A percentile compares a stretch with the other conserved stretches of the same genome.
Evolutionary conservation across 139 green algal genomes (phyloP).

Genomic region (Marvania coccoides): DNA sequence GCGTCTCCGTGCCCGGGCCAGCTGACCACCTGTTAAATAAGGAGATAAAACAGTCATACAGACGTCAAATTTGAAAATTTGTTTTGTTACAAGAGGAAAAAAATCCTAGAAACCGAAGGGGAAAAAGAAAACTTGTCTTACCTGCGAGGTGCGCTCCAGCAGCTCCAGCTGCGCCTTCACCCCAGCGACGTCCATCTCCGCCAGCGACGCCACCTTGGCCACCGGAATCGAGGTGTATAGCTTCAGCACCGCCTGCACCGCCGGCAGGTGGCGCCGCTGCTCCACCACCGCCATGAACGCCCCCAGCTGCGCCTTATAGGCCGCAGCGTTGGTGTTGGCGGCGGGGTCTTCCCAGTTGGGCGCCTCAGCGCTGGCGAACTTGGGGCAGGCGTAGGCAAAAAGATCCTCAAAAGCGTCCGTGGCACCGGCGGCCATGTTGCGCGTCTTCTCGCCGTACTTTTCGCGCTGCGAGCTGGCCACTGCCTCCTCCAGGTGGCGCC

Average conservation of each 20-base stretch:
- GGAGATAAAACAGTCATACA: no score
- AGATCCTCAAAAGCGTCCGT: slow-evolving; percentile 79
- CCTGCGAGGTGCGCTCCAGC: slow-evolving; percentile 28
- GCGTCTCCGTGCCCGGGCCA: slow-evolving; percentile 41
- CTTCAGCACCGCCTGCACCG: slow-evolving; percentile 78
- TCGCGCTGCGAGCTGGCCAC: slow-evolving; percentile 49
- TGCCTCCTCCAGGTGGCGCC: slow-evolving; percentile 62
- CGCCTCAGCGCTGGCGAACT: slow-evolving; percentile 78
- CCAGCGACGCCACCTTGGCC: slow-evolving; percentile 78
- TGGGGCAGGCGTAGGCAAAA: slow-evolving; percentile 93
- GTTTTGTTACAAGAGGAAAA: slow-evolving; percentile 10
- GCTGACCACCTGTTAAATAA: slow-evolving; percentile 20
- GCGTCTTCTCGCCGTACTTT: slow-evolving; percentile 77
- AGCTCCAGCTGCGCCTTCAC: slow-evolving; percentile 62
- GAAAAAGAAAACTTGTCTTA: no score
- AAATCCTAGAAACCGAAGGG: slow-evolving; percentile 2
- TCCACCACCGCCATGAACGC: slow-evolving; percentile 74
- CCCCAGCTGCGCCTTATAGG: slow-evolving; percentile 82
- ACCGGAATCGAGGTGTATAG: slow-evolving; percentile 87
- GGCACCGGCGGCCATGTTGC: slow-evolving; percentile 41
- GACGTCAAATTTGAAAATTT: no score
- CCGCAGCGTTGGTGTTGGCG: slow-evolving; percentile 78
- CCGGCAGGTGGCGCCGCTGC: slow-evolving; percentile 60
- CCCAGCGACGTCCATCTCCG: slow-evolving; percentile 66
- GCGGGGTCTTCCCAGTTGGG: slow-evolving; percentile 58